Evolutionary conservation across 2,329 filamentous ascomycete species (phyloP), one percentile per base, ranked within the genome.

Genomic region (Aspergillus calidoustus): DNA sequence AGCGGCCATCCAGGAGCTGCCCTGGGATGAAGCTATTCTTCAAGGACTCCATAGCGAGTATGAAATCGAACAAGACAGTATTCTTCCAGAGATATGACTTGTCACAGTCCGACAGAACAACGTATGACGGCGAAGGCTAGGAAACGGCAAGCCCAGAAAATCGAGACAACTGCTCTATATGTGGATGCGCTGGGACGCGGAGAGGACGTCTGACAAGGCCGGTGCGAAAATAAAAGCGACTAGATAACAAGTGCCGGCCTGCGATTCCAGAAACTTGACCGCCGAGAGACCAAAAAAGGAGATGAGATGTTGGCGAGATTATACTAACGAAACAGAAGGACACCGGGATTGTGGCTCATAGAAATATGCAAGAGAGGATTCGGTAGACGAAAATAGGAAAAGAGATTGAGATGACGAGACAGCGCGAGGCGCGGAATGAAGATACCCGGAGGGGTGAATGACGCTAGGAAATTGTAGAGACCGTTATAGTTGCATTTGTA

Each of bases 1-100:
- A 99, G 69, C 95, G 93, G 77, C 92, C 93, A 67, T 77, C 76
- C 63, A 78, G 63, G 56, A 80, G 71, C 60, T 74, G 63, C 6
- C 72, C 75, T 60, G 72, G 66, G 43, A 74, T 69, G 56, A 78
- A 78, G 43, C 70, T 73, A 61, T 74, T 71, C 66, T 72, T 76
- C 55, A 76, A 66, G 62, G 68, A 76, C 38, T 76, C 74, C 73
- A 77, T 74, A 62, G 31, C 63, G 55, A 67, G 64, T 61, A 67
- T 68, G 60, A 61, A 66, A 57, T 67, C 63, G 51, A 48, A 66
- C 57, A 51, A 58, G 63, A 61, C 57, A 43, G 65, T 64, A 56
- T 60, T 61, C 59, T 62, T 63, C 61, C 47, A 64, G 60, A 60
- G 57, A 64, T 50, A 38, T 61, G 17, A 51, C 31, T 41, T 59